phyloP scores from a whole-genome alignment of 768 basidiomycete species.

The Asterophora parasitica region DNA sequence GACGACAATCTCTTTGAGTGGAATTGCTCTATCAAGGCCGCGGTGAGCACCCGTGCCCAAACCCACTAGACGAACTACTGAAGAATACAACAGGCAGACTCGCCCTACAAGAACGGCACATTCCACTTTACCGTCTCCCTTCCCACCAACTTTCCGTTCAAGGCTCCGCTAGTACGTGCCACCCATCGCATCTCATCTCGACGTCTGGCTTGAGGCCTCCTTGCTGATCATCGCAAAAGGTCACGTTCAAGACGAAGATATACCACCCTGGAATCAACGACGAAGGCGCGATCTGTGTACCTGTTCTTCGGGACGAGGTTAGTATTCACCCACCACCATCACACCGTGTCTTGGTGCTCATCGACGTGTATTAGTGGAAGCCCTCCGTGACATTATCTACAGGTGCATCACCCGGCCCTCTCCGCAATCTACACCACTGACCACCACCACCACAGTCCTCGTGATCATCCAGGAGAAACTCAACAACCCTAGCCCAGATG shows the following conservation, averaged over 20 bases:
- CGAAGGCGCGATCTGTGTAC: conserved; percentile 81
- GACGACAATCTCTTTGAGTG: conserved; percentile 76
- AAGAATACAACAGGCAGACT: conserved; percentile 48
- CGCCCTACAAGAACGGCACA: conserved; percentile 79
- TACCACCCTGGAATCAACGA: conserved; percentile 92
- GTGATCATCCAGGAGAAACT: conserved; percentile 77
- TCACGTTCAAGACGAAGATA: conserved; percentile 80
- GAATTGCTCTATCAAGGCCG: conserved; percentile 73
- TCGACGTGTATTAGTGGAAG: conserved; percentile 60
- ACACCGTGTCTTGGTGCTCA: conserved; percentile 2
- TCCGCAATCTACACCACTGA: neutral
- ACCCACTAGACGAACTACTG: conserved; percentile 5
- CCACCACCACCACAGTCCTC: conserved; percentile 45
- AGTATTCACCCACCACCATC: conserved; percentile 19
- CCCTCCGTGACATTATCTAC: conserved; percentile 71
- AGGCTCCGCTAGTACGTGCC: conserved; percentile 63
- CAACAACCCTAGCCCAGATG: conserved; percentile 84
- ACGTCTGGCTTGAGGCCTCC: too few relatives aligned
- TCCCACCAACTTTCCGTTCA: conserved; percentile 84
- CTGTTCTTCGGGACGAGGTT: conserved; percentile 80
- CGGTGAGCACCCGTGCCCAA: conserved; percentile 39
- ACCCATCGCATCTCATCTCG: conserved; percentile 3
- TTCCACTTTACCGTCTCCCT: conserved; percentile 72
- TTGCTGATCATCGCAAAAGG: conserved; percentile 36
- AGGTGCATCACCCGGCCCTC: conserved; percentile 35